Percentiles rank a stretch among this genome's conserved stretches.
Conservation (phyloP, 352 stramenopile species). For the Phytophthora cajani region DNA sequence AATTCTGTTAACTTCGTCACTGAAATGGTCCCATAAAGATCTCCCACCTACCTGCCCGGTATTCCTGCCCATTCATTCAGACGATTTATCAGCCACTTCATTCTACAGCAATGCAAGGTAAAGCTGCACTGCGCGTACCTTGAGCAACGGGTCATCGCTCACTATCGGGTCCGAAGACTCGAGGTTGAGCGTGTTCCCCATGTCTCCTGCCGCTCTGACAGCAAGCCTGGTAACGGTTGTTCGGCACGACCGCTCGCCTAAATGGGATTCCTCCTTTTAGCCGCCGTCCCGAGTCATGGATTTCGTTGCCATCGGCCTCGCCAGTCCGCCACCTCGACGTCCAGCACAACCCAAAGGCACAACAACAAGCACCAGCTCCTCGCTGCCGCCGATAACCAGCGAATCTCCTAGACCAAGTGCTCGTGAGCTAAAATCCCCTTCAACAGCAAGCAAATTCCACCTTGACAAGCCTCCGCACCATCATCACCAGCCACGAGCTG, state of each 20-base stretch:
- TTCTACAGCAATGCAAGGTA: background rate
- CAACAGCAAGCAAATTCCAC: slow-evolving; percentile 15
- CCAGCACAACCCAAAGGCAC: slow-evolving; percentile 17
- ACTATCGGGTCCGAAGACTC: slow-evolving; percentile 43
- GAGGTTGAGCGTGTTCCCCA: slow-evolving; percentile 56
- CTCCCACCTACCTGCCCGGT: slow-evolving; percentile 4
- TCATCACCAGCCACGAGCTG: slow-evolving; percentile 15
- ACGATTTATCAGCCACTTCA: background rate
- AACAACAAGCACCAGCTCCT: slow-evolving; percentile 14
- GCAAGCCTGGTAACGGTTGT: slow-evolving; percentile 21
- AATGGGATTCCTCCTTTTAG: slow-evolving; percentile 13
- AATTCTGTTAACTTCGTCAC: slow-evolving; percentile 4
- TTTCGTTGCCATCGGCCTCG: slow-evolving; percentile 26
- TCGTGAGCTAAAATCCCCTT: slow-evolving; percentile 4
- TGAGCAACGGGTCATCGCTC: slow-evolving; percentile 50
- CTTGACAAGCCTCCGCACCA: slow-evolving; percentile 27
- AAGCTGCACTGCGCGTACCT: slow-evolving; percentile 26
- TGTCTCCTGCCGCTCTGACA: slow-evolving; percentile 5
- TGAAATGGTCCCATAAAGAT: background rate
- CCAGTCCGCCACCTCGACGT: slow-evolving; percentile 30
- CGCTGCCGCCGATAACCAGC: slow-evolving; percentile 23
- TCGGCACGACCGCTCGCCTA: slow-evolving; percentile 4
- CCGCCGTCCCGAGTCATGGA: slow-evolving; percentile 20
- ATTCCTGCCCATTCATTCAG: slow-evolving; percentile 8
- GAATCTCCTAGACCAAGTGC: slow-evolving; percentile 22